Evolutionary conservation across 2,329 filamentous ascomycete genomes (phyloP), one percentile per base, ranked within the genome.

Genomic region (Penicillium sp.): DNA sequence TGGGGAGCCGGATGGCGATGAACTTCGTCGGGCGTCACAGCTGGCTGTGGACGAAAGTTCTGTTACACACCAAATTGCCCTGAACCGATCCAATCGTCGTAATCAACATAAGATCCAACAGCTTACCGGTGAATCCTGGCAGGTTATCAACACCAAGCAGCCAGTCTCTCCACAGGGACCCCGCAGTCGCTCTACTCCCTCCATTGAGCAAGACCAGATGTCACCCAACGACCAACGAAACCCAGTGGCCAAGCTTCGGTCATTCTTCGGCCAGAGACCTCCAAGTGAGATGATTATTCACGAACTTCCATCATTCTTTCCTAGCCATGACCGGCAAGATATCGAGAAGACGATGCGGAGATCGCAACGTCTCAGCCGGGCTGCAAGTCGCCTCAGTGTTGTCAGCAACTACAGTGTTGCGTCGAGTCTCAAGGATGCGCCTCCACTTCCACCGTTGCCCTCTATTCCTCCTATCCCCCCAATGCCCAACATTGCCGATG

Each of bases 281-380:
- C 94, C 94, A 1, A 97, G 93, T 77, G 94, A 99, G 78, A 84
- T 99, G 71, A 99, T 99, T 69, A 93, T 93, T 25, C 96, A 94
- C 22, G 94, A 99, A 70, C 80, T 99, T 56, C 94, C 91, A 1
- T 96, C 92, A 0, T 99, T 97, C 79, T 99, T 99, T 81, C 94
- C 94, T 0, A 92, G 96, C 68, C 93, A 97, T 67, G 87, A 92
- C 48, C 87, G 90, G 53, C 92, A 96, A 70, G 91, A 96, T 65
- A 97, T 99, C 70, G 94, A 97, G 73, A 89, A 92, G 65, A 97
- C 94, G 0, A 92, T 96, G 59, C 89, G 94, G 47, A 85, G 94
- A 64, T 97, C 93, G 40, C 90, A 90, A 51, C 89, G 94, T 51
- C 81, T 97, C 60, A 97, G 93, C 77, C 90, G 90, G 72, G 90